Base-by-base conservation (phyloP, 164 flowering plant species). In the Chimonanthus salicifolius region DNA sequence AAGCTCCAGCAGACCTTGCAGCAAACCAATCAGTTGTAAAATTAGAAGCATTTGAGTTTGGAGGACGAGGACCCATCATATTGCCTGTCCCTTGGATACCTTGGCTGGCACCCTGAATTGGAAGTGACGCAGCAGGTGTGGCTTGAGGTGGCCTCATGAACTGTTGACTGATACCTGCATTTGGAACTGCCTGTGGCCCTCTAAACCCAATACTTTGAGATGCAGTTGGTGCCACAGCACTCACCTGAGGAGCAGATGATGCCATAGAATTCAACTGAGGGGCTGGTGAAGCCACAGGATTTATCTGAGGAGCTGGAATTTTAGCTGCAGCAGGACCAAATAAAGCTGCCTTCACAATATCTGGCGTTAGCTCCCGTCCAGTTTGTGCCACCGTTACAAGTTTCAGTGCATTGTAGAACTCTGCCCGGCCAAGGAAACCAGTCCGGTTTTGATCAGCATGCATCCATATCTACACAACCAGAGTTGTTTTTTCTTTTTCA, bases 301-400 rank as follows among this genome's bases (percentile, higher is more conserved):
- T 89, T 76, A 95, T 93, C 78, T 89, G 86, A 3, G 99, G 99
- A 21, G 99, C 80, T 60, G 99, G 98, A 70, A 95, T 93, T 87
- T 88, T 90, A 66, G 99, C 88, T 50, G 98, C 89, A 76, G 98
- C 98, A 16, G 98, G 94, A 71, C 96, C 88, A 80, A 78, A 87
- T 62, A 91, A 80, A 70, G 99, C 98, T 45, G 97, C 93, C 80
- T 90, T 91, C 73, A 95, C 98, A 47, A 93, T 88, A 58, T 95
- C 99, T 18, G 90, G 92, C 13, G 99, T 91, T 74, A 95, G 75
- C 8, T 95, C 98, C 65, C 96, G 74, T 84, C 89, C 93, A 79
- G 94, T 92, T 81, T 95, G 99, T 45, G 96, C 98, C 67, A 95
- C 99, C 9, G 98, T 95, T 13, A 95, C 93, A 76, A 95, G 94